A percentile compares a stretch with the other conserved stretches of the same genome.
Evolutionary conservation across 305 asterid species (phyloP).

Genomic region (Petunia hybrid): DNA sequence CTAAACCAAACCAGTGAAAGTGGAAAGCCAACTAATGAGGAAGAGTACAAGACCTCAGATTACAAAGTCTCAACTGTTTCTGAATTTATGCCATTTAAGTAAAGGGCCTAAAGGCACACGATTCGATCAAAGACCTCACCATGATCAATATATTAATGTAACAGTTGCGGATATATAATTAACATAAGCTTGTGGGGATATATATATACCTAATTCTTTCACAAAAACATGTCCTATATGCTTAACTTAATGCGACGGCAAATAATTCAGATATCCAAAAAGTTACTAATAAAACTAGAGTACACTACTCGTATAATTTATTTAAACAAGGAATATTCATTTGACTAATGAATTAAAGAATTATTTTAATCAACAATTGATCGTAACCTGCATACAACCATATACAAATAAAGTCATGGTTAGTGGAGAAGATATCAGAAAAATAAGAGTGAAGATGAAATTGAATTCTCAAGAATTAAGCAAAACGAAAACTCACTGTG

Average conservation of each 20-base stretch:
- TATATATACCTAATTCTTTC: not conserved
- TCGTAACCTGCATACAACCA: conserved; percentile 15
- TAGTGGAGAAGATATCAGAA: not conserved
- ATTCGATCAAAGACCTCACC: not conserved
- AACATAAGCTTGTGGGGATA: not conserved
- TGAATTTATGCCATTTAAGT: not conserved
- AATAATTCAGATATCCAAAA: not conserved
- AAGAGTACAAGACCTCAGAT: conserved; percentile 11
- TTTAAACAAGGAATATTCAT: not conserved
- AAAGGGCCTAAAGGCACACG: too few species aligned
- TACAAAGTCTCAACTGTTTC: conserved; percentile 23
- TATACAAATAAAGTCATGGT: not conserved
- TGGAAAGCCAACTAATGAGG: conserved; percentile 27
- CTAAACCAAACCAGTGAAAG: conserved; percentile 29
- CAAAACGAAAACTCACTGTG: not conserved
- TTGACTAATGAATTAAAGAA: not conserved
- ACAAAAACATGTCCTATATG: conserved; percentile 19
- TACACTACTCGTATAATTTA: not conserved
- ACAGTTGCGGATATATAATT: not conserved
- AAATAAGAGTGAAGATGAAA: not conserved
- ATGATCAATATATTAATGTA: conserved; percentile 4
- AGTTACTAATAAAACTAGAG: not conserved
- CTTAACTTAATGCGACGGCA: not conserved
- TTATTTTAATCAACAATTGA: conserved; percentile 13
- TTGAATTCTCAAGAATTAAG: not conserved